phyloP scores from a whole-genome alignment of 148 eudicot species.

The Nyssa sinensis region DNA sequence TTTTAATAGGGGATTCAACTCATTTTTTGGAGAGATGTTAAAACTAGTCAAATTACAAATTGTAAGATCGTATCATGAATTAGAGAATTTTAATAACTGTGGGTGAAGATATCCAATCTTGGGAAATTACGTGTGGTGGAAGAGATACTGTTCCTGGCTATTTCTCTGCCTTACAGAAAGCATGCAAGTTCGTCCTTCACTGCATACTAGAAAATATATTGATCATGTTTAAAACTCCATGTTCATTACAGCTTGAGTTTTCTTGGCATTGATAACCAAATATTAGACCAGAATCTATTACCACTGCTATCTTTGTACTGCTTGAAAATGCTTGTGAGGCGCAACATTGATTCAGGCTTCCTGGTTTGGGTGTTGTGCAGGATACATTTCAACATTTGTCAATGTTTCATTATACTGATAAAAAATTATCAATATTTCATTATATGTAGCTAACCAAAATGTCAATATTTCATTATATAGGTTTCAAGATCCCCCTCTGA shows the following conservation, averaged over 20 bases:
- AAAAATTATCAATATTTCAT: not conserved
- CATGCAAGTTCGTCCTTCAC: not conserved
- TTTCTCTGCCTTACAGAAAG: not conserved
- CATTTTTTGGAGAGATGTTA: no score
- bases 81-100: not conserved
- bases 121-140: conserved; percentile 1
- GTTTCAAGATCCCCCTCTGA: conserved; percentile 89
- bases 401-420: not conserved
- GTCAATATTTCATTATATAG: no score
- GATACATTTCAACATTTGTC: conserved; percentile 1
- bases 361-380: conserved; percentile 8
- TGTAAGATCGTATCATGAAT: no score
- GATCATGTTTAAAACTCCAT: not conserved
- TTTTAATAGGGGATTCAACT: no score
- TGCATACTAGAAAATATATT: no score
- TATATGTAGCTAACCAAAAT: not conserved
- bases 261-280: not conserved
- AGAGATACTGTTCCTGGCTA: not conserved
- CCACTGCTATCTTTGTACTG: not conserved
- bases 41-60: no score
- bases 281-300: not conserved
- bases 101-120: conserved; percentile 6
- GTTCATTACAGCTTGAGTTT: not conserved
- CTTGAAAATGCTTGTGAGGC: conserved; percentile 1
- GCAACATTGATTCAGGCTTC: not conserved